Conservation (phyloP, 2,329 filamentous ascomycete species). For the Xylaria hypoxylon region DNA sequence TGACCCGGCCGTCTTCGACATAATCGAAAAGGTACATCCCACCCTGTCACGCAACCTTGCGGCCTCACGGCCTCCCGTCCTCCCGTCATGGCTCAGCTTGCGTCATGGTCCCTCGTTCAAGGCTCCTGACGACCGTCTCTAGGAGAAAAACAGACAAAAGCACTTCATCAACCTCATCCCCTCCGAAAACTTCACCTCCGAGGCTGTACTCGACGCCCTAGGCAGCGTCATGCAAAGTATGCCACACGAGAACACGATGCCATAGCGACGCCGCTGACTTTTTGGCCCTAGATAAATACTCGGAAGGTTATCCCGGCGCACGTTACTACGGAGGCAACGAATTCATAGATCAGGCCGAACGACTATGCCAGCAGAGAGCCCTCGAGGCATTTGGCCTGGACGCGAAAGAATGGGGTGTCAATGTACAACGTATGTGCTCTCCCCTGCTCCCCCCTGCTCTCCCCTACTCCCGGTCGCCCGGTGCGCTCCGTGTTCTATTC, state of each 20-base stretch:
- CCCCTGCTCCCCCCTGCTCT: constrained; percentile 1
- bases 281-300: constrained; percentile 83
- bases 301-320: constrained; percentile 95
- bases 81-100: neutral
- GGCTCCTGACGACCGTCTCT: constrained; percentile 30
- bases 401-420: constrained; percentile 92
- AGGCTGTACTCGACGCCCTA: constrained; percentile 89
- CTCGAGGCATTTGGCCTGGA: constrained; percentile 88
- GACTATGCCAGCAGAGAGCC: constrained; percentile 89
- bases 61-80: neutral
- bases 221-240: constrained; percentile 95
- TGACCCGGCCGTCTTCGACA: constrained; percentile 87
- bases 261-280: constrained; percentile 14
- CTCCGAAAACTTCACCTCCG: constrained; percentile 95
- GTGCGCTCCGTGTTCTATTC: neutral
- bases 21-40: constrained; percentile 82
- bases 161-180: constrained; percentile 98
- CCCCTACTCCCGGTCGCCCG: neutral
- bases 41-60: constrained; percentile 7
- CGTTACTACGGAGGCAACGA: constrained; percentile 98
- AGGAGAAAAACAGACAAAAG: constrained; percentile 97
- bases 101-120: neutral
- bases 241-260: constrained; percentile 42
- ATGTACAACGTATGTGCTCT: constrained; percentile 79
- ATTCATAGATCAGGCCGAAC: constrained; percentile 91